These are phyloP conservation scores for Odontarrhena argentea DNA, from an alignment of 345 rosid genomes.

Conservation along the genomic window DNA sequence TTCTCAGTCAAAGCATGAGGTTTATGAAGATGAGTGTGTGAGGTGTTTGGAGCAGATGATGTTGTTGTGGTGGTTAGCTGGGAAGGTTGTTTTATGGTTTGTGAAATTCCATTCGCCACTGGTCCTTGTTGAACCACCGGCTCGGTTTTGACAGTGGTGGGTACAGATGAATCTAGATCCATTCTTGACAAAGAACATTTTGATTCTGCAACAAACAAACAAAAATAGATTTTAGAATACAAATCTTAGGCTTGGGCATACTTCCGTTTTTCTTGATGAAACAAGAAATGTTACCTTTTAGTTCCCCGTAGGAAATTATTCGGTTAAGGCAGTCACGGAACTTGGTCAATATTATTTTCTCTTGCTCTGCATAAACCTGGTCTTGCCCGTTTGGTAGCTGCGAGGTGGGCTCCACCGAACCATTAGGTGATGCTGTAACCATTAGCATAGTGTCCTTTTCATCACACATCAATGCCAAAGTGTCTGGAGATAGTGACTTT, in stretches of 20 bases:
- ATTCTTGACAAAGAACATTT: constrained; percentile 37
- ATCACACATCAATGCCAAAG: constrained; percentile 97
- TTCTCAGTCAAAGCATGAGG: constrained; percentile 33
- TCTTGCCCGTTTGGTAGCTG: constrained; percentile 61
- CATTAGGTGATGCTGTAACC: constrained; percentile 62
- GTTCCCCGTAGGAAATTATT: constrained; percentile 80
- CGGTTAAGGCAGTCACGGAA: constrained; percentile 89
- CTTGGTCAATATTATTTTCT: constrained; percentile 67
- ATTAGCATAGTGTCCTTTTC: constrained; percentile 86
- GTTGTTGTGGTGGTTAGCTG: constrained; percentile 28
- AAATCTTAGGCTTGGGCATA: constrained; percentile 21
- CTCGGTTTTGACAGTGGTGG: constrained; percentile 24
- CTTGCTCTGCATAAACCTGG: constrained; percentile 75
- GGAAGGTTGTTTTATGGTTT: constrained; percentile 30
- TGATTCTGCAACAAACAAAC: constrained; percentile 40
- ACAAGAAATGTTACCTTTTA: constrained; percentile 53
- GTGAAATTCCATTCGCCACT: constrained; percentile 37
- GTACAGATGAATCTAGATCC: constrained; percentile 32
- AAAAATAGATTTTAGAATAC: constrained; percentile 12
- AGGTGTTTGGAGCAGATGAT: constrained; percentile 14
- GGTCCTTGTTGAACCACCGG: constrained; percentile 37
- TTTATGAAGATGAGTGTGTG: constrained; percentile 24
- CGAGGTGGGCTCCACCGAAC: constrained; percentile 63
- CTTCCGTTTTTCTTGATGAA: background rate
- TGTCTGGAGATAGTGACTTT: constrained; percentile 91